Conservation (phyloP, 169 alveolate genomes). For the Plasmodium coatneyi region DNA sequence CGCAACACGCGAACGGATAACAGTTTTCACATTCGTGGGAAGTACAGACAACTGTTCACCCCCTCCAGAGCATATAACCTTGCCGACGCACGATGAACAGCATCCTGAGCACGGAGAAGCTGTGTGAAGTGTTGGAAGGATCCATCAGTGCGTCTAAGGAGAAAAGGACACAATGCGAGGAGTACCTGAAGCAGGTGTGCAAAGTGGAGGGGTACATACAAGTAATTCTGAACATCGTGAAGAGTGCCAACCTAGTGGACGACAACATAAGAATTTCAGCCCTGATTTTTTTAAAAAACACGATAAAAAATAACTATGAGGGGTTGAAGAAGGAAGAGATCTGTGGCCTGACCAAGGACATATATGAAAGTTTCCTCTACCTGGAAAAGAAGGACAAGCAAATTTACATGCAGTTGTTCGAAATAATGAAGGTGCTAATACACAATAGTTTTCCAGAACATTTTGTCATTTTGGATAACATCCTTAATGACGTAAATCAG, state of each 20-base stretch:
- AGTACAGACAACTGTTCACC: neutral
- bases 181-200: conserved; percentile 34
- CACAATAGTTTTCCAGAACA: conserved; percentile 45
- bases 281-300: conserved; percentile 43
- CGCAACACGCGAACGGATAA: neutral
- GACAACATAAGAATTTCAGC: conserved; percentile 58
- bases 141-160: conserved; percentile 59
- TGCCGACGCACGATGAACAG: conserved; percentile 1
- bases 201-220: conserved; percentile 48
- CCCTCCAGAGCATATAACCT: neutral
- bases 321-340: conserved; percentile 45
- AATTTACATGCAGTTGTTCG: conserved; percentile 40
- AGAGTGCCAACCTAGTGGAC: conserved; percentile 30
- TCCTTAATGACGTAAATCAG: conserved; percentile 48
- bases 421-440: conserved; percentile 54
- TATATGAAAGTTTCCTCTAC: conserved; percentile 42
- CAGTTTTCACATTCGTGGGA: neutral
- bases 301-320: conserved; percentile 46
- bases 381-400: conserved; percentile 67
- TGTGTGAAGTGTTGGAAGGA: conserved; percentile 63
- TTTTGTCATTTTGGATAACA: conserved; percentile 31
- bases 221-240: conserved; percentile 28
- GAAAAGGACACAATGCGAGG: conserved; percentile 38
- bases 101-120: neutral
- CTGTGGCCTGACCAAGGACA: conserved; percentile 33